A percentile compares a stretch with the other conserved stretches of the same genome.
These are phyloP conservation scores for Aspergillus novofumigatus DNA, from an alignment of 2,329 filamentous ascomycete genomes.

Conservation along the genomic window DNA sequence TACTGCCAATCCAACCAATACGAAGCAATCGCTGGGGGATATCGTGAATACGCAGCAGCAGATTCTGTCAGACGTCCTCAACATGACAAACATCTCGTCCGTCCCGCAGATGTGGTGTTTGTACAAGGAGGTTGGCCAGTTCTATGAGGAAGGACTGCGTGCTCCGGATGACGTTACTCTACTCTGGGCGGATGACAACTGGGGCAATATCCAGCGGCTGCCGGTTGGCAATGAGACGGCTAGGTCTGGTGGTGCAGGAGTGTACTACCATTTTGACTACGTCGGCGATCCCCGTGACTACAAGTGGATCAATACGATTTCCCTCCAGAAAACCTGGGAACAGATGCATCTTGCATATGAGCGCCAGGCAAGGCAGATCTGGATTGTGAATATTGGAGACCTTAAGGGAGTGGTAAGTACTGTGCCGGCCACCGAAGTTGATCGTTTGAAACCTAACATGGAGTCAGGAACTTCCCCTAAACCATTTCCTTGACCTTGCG, in stretches of 20 bases:
- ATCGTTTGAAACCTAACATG: slow-evolving; percentile 9
- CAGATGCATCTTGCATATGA: slow-evolving; percentile 61
- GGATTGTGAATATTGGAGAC: slow-evolving; percentile 66
- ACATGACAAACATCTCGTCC: slow-evolving; percentile 44
- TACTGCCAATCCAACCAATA: slow-evolving; percentile 45
- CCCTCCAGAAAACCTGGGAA: slow-evolving; percentile 61
- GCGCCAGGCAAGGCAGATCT: slow-evolving; percentile 57
- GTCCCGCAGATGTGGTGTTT: slow-evolving; percentile 69
- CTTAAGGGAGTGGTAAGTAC: slow-evolving; percentile 54
- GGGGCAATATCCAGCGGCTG: slow-evolving; percentile 60
- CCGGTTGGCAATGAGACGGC: slow-evolving; percentile 57
- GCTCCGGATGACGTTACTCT: slow-evolving; percentile 64
- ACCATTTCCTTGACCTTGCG: slow-evolving; percentile 64
- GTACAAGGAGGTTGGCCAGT: slow-evolving; percentile 70
- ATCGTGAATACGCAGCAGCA: slow-evolving; percentile 58
- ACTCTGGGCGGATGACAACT: slow-evolving; percentile 68
- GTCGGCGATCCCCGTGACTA: slow-evolving; percentile 59
- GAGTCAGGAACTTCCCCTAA: slow-evolving; percentile 56
- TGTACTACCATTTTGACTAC: slow-evolving; percentile 60
- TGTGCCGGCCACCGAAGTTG: slow-evolving; percentile 1
- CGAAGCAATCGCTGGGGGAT: slow-evolving; percentile 56
- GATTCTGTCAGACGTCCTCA: slow-evolving; percentile 56
- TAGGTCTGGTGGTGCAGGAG: slow-evolving; percentile 60
- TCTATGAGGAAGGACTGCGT: slow-evolving; percentile 60
- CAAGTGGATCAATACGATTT: slow-evolving; percentile 64